Conservation (phyloP, 352 stramenopile genomes). For the Stephanocyclus meneghinianus region DNA sequence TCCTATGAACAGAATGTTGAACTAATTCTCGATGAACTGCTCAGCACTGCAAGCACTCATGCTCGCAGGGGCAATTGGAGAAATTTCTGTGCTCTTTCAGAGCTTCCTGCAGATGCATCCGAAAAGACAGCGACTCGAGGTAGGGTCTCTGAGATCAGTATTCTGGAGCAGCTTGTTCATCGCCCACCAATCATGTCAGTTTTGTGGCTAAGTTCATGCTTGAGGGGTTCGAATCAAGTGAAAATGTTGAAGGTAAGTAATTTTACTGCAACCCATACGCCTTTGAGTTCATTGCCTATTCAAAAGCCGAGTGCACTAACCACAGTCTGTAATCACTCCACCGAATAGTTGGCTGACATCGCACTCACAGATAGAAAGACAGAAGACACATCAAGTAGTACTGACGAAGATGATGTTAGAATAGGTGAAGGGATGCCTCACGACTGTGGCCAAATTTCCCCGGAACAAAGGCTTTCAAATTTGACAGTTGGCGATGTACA, state of each 20-base stretch:
- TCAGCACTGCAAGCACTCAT: constrained; percentile 46
- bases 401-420: constrained; percentile 41
- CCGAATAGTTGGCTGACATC: not conserved
- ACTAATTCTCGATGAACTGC: constrained; percentile 68
- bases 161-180: constrained; percentile 54
- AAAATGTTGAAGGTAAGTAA: constrained; percentile 54
- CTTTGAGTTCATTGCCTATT: too few species aligned
- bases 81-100: constrained; percentile 68
- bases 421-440: constrained; percentile 29
- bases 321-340: not conserved
- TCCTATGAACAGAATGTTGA: constrained; percentile 48
- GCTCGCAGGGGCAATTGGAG: constrained; percentile 69
- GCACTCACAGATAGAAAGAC: not conserved
- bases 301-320: too few species aligned
- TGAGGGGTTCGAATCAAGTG: constrained; percentile 65
- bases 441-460: constrained; percentile 24
- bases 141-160: constrained; percentile 19
- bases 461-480: constrained; percentile 36
- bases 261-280: too few species aligned
- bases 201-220: constrained; percentile 72
- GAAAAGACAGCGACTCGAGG: not conserved
- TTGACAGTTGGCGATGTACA: constrained; percentile 66
- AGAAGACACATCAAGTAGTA: constrained; percentile 8
- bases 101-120: constrained; percentile 27
- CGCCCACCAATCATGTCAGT: constrained; percentile 70